These are phyloP conservation scores for Viola odorata DNA, from an alignment of 345 rosid genomes.

Conservation along the genomic window DNA sequence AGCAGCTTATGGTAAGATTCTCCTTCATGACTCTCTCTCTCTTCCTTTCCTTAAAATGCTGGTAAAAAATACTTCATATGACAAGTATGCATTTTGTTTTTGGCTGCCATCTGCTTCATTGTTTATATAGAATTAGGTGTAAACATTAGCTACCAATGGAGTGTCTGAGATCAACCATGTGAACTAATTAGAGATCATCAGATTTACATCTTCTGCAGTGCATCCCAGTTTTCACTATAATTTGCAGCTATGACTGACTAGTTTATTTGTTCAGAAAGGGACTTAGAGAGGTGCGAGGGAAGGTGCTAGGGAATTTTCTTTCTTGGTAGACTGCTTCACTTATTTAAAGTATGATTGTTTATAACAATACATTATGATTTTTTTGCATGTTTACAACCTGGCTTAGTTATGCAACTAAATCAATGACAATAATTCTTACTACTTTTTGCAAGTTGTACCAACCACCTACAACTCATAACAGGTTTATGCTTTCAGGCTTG, in stretches of 20 bases:
- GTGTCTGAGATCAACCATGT: background rate
- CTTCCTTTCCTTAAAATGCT: background rate
- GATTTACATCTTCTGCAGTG: background rate
- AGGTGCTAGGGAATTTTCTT: background rate
- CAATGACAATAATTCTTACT: too few relatives aligned
- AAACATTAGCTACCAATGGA: background rate
- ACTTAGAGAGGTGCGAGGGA: background rate
- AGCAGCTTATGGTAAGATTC: slow-evolving; percentile 74
- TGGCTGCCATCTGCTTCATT: background rate
- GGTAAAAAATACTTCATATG: too few relatives aligned
- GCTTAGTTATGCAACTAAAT: too few relatives aligned
- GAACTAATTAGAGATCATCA: background rate
- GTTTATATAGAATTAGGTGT: background rate
- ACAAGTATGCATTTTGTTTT: background rate
- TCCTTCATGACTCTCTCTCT: background rate
- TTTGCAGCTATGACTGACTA: background rate
- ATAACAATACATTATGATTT: background rate
- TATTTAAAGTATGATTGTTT: background rate
- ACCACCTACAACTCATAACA: background rate
- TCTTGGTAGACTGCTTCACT: background rate
- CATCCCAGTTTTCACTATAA: background rate
- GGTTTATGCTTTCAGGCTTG: slow-evolving; percentile 48
- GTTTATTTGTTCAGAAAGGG: background rate
- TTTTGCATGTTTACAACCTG: background rate
- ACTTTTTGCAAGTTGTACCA: too few relatives aligned